phyloP scores from a whole-genome alignment of 768 basidiomycete genomes.

The Mycena galericulata region DNA sequence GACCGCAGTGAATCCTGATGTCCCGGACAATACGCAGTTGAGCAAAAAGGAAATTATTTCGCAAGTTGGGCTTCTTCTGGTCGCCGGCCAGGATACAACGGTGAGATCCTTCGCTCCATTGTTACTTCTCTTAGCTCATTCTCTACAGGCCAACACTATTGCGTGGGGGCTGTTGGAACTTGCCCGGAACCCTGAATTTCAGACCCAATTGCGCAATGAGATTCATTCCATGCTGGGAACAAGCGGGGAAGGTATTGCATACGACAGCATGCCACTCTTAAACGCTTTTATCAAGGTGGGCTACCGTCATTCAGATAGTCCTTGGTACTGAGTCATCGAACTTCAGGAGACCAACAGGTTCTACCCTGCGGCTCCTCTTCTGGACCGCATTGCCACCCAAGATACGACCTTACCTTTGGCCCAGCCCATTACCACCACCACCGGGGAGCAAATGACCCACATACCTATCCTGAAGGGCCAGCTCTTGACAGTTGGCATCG shows the following conservation, averaged over 20 bases:
- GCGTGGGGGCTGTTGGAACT: slow-evolving; percentile 15
- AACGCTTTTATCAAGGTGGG: slow-evolving; percentile 30
- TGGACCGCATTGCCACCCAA: slow-evolving; percentile 12
- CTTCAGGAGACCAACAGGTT: slow-evolving; percentile 23
- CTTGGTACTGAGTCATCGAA: neutral
- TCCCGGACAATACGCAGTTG: slow-evolving; percentile 15
- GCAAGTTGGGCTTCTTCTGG: slow-evolving; percentile 13
- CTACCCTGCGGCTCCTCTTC: slow-evolving; percentile 13
- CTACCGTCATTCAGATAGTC: neutral
- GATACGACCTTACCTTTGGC: slow-evolving; percentile 4
- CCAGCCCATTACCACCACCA: neutral
- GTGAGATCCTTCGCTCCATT: neutral
- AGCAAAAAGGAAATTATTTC: slow-evolving; percentile 1
- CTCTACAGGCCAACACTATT: slow-evolving; percentile 18
- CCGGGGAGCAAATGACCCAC: neutral
- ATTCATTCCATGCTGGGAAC: neutral
- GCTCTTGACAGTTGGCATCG: slow-evolving; percentile 3
- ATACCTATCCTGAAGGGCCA: slow-evolving; percentile 26
- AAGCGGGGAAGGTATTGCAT: neutral
- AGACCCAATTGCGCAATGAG: slow-evolving; percentile 13
- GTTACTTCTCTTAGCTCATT: neutral
- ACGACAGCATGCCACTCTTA: slow-evolving; percentile 12
- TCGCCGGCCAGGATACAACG: slow-evolving; percentile 29
- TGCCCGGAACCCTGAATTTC: slow-evolving; percentile 15
- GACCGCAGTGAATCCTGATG: neutral